Base-by-base conservation (phyloP, 2,329 filamentous ascomycete species). In the Teratosphaeria destructans region DNA sequence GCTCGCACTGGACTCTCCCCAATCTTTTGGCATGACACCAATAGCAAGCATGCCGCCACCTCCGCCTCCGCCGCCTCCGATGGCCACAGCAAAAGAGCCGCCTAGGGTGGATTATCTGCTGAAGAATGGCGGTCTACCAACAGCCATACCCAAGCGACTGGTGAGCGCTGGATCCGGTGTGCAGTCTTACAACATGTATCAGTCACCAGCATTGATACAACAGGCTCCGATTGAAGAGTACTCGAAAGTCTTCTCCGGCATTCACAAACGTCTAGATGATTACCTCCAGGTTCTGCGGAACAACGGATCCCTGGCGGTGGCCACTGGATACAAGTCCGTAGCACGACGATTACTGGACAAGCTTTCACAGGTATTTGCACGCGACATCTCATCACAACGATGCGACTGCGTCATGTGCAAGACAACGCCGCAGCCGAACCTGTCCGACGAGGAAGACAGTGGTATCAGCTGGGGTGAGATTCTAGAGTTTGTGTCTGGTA, bases 401-500 rank as follows among this genome's bases (percentile, higher is more conserved):
- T 97, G 93, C 72, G 78, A 80, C 52, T 97, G 93, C 72, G 79
- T 94, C 59, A 89, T 96, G 79, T 97, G 93, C 70, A 83, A 87
- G 54, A 78, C 75, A 12, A 72, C 71, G 7, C 73, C 75, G 16
- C 67, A 69, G 53, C 65, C 68, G 6, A 61, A 63, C 5, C 57
- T 73, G 1, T 71, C 82, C 43, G 81, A 85, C 43, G 82, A 87
- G 16, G 68, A 75, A 55, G 75, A 81, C 63, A 82, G 80, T 59
- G 92, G 91, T 2, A 80, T 96, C 34, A 94, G 90, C 63, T 99
- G 93, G 93, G 93, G 94, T 10, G 93, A 97, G 71, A 91, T 97
- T 12, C 76, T 99, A 27, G 94, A 99, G 74, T 86, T 92, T 71
- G 91, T 96, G 12, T 94, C 90, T 64, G 93, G 93, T 19, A 85